Base-by-base conservation (phyloP, 1,139 yeast species). In the Lodderomyces oxycetoniae region DNA sequence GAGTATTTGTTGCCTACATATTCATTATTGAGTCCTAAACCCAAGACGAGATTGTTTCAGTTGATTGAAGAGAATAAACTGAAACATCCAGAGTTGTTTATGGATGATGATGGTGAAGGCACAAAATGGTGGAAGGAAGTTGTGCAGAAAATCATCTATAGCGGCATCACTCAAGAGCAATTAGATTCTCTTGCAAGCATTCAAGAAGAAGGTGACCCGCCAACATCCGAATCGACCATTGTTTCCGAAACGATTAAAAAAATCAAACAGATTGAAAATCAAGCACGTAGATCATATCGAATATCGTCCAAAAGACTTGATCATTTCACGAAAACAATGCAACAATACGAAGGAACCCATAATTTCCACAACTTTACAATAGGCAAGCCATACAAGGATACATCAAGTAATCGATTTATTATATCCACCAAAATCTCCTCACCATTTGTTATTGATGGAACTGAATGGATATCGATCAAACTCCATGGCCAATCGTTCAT, bases 401-500 rank as follows among this genome's bases (percentile, higher is more conserved):
- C 95, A 17, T 81, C 94, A 44, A 81, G 96, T 2, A 70, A 73
- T 40, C 69, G 99, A 50, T 83, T 65, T 56, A 89, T 91, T 87
- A 85, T 84, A 51, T 63, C 74, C 11, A 71, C 93, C 36, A 70
- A 73, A 0, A 95, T 87, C 0, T 76, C 88, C n/a, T 94, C 86
- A 2, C 98, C 98, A 3, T 86, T 87, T 57, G 80, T 86, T 33
- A 89, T 93, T 48, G 85, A 89, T 50, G 88, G 86, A 34, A 88
- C 96, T 4, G 97, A 91, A 55, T 91, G 99, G 99, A 74, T 87
- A 4, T 85, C 96, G 2, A 81, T 93, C 50, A 91, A 91, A 61
- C 86, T 91, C 42, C 98, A 91, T 55, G 99, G 99, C 3, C 98
- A 91, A 61, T 87, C 96, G 6, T 91, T 91, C 58, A 93, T 93